Percentiles rank a stretch among this genome's conserved stretches.
Evolutionary conservation across 441 rosid species (phyloP).

Genomic region (Francoa sonchifolia): DNA sequence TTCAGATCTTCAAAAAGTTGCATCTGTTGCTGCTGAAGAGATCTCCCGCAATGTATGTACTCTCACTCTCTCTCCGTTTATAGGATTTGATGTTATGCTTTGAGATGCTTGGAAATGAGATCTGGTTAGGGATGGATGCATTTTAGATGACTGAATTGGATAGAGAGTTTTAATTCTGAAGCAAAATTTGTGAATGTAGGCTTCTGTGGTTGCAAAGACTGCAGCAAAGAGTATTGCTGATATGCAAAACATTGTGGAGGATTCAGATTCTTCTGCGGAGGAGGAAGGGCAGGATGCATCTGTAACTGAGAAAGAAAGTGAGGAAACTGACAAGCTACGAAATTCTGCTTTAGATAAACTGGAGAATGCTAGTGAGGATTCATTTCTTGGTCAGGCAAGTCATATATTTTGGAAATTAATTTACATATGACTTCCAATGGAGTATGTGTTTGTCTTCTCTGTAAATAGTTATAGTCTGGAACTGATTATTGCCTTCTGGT

Average conservation of each 20-base stretch:
- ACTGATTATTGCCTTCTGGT: neutral
- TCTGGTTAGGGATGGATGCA: neutral
- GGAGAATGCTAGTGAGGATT: conserved; percentile 77
- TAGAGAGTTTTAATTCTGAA: conserved; percentile 9
- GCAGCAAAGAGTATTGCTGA: conserved; percentile 78
- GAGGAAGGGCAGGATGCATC: conserved; percentile 36
- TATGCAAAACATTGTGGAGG: conserved; percentile 31
- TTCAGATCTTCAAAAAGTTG: conserved; percentile 88
- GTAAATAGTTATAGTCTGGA: neutral
- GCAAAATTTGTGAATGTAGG: conserved; percentile 34
- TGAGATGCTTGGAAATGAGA: neutral
- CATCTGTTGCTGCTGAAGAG: conserved; percentile 46
- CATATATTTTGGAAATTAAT: neutral
- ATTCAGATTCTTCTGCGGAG: conserved; percentile 47
- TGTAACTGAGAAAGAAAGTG: conserved; percentile 40
- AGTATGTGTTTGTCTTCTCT: neutral
- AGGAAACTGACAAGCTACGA: conserved; percentile 36
- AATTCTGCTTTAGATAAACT: conserved; percentile 64
- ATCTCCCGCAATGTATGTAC: conserved; percentile 72
- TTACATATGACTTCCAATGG: neutral
- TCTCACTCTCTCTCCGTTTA: neutral
- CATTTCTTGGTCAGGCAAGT: conserved; percentile 84
- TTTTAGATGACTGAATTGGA: neutral
- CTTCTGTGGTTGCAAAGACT: conserved; percentile 70
- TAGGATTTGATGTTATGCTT: neutral